Base-by-base conservation (phyloP, 306 rosid genomes). In the Astragalus membranaceus region DNA sequence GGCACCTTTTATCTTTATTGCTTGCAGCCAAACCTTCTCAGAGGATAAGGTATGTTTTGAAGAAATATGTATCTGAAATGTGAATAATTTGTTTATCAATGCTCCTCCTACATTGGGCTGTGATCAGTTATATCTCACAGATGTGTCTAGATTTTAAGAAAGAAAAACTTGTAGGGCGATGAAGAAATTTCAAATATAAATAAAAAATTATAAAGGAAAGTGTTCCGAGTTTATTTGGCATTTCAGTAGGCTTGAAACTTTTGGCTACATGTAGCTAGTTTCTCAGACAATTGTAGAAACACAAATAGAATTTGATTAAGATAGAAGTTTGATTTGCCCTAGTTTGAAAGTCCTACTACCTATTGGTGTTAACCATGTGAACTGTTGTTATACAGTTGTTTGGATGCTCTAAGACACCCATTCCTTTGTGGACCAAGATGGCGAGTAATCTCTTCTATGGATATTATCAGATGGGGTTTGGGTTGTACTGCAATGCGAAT, bases 351-450 rank as follows among this genome's bases (percentile, higher is more conserved):
- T 52, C 46, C 46, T 60, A 14, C 47, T 10, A 47, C 46, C 46
- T 60, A 14, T 42, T 10, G 8, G 11, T 70, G 26, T 50, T 32
- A 12, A 69, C 57, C 55, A 57, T 62, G 37, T 49, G 16, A 47
- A 77, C 77, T 75, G 53, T 70, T 75, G 53, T 67, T 67, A 60
- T 70, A 62, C 93, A 94, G 98, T 76, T 94, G 98, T 78, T 87
- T 94, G 85, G 90, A 94, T 74, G 96, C 98, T 77, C 97, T 94
- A 59, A 84, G 96, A 79, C 98, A 94, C 78, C 98, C 98, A 42
- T 94, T 94, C 77, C 96, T 94, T 7, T 94, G 98, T 68, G 98
- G 97, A 13, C 98, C 98, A 69, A 86, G 91, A 84, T 94, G 98
- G 98, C 91, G 96, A 77, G 85, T 94, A 55, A 85, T 89, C 55